Percentiles rank a stretch among this genome's conserved stretches.
These are phyloP conservation scores for Colletotrichum melonis DNA, from an alignment of 2,329 filamentous ascomycete genomes.

Conservation along the genomic window DNA sequence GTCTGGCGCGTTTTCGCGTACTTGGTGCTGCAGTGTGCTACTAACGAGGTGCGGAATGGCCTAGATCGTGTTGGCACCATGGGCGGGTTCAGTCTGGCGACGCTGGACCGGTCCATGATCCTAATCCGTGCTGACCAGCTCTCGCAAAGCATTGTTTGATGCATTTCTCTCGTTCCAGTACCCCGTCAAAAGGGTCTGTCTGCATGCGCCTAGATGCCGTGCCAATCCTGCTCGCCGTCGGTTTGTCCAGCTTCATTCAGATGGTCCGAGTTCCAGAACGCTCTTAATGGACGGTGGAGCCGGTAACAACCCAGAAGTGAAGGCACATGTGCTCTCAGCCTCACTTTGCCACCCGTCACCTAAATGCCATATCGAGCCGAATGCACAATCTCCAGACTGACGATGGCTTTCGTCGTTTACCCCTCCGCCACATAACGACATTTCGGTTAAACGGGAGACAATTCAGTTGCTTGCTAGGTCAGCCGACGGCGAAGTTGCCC, in stretches of 20 bases:
- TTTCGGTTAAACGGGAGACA: conserved; percentile 3
- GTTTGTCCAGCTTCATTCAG: conserved; percentile 4
- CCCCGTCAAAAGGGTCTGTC: conserved; percentile 5
- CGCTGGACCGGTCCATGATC: conserved; percentile 9
- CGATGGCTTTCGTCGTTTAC: conserved; percentile 24
- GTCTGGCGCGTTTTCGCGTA: neutral
- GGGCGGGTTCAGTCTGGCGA: neutral
- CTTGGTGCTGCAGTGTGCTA: neutral
- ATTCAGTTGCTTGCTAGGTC: neutral
- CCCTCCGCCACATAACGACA: conserved; percentile 9
- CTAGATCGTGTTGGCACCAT: neutral
- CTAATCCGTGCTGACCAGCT: conserved; percentile 7
- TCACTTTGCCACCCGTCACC: conserved; percentile 4
- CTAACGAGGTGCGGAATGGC: conserved; percentile 1
- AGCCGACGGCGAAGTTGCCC: conserved; percentile 2
- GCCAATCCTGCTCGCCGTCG: neutral
- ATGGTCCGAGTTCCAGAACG: conserved; percentile 32
- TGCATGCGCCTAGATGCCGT: neutral
- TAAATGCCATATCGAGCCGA: conserved; percentile 26
- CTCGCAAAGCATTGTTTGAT: neutral
- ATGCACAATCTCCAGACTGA: conserved; percentile 29
- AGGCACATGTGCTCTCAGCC: conserved; percentile 20
- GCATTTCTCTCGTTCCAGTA: neutral
- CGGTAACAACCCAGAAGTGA: neutral
- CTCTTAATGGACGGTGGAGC: conserved; percentile 31